phyloP scores from a whole-genome alignment of 306 rosid genomes.

The Vachellia pachyceras region DNA sequence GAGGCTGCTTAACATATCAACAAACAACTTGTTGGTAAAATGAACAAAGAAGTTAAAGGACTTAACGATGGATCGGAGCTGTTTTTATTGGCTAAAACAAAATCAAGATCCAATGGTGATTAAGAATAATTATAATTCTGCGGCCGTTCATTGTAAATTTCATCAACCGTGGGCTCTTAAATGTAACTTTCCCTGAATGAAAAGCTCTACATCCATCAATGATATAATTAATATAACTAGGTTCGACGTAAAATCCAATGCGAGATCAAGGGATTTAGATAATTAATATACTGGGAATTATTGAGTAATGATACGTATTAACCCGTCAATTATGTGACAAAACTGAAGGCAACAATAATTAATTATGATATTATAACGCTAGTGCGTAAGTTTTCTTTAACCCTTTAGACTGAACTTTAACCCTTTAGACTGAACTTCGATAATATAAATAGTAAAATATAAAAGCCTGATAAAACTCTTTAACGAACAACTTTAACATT shows the following conservation, averaged over 20 bases:
- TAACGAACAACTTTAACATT: conserved; percentile 27
- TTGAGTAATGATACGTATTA: conserved; percentile 56
- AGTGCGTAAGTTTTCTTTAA: conserved; percentile 29
- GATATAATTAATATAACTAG: conserved; percentile 16
- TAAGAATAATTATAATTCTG: background rate
- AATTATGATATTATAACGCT: conserved; percentile 22
- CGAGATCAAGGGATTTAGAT: conserved; percentile 24
- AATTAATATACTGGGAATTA: conserved; percentile 42
- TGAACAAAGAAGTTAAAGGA: no score
- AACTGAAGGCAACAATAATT: conserved; percentile 28
- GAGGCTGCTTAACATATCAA: no score
- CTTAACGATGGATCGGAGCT: no score
- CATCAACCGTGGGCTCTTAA: background rate
- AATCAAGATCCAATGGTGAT: background rate
- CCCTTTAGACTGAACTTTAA: background rate
- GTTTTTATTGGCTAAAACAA: background rate
- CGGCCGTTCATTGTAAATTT: background rate
- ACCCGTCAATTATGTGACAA: background rate
- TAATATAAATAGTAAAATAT: background rate
- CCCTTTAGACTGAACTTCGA: background rate
- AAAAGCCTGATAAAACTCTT: no score
- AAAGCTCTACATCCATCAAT: conserved; percentile 23
- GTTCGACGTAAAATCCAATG: background rate
- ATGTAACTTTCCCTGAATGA: background rate
- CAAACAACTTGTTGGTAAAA: no score